Percentiles rank a stretch among this genome's conserved stretches.
phyloP scores from a whole-genome alignment of 768 basidiomycete genomes.

The Clathrus columnatus region DNA sequence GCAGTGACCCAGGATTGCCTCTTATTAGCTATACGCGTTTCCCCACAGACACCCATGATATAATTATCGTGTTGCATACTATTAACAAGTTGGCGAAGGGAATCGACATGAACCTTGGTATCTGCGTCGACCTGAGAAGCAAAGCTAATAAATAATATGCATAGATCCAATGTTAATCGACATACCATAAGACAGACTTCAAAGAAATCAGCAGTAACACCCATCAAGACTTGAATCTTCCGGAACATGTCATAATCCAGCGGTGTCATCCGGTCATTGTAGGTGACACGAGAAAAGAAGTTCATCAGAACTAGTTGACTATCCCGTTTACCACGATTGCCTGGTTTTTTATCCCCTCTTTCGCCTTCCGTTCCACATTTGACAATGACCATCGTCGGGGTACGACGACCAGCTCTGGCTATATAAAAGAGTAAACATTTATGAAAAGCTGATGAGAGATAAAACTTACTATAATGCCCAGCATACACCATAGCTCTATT shows the following conservation, averaged over 20 bases:
- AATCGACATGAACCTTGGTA: constrained; percentile 89
- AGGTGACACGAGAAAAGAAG: constrained; percentile 98
- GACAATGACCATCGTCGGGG: constrained; percentile 89
- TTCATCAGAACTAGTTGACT: constrained; percentile 99
- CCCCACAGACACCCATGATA: constrained; percentile 99
- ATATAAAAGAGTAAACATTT: background rate
- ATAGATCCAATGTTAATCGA: constrained; percentile 9
- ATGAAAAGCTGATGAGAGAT: constrained; percentile 18
- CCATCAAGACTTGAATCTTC: constrained; percentile 92
- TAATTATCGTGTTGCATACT: constrained; percentile 98
- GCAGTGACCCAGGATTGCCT: constrained; percentile 96
- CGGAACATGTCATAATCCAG: constrained; percentile 97
- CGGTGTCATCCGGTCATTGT: constrained; percentile 97
- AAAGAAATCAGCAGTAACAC: constrained; percentile 98
- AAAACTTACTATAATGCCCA: constrained; percentile 89
- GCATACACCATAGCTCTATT: constrained; percentile 99
- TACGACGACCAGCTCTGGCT: constrained; percentile 79
- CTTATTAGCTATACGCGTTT: constrained; percentile 98
- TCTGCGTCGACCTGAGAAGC: constrained; percentile 86
- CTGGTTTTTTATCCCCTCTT: constrained; percentile 85
- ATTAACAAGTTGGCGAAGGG: constrained; percentile 86
- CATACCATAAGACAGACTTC: constrained; percentile 95
- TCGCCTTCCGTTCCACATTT: constrained; percentile 93
- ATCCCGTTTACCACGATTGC: constrained; percentile 97
- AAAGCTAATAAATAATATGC: constrained; percentile 10